Percentiles rank a stretch among this genome's conserved stretches.
Evolutionary conservation across 371 early-diverging fungal species (phyloP).

Genomic region (Parasitella parasitica): DNA sequence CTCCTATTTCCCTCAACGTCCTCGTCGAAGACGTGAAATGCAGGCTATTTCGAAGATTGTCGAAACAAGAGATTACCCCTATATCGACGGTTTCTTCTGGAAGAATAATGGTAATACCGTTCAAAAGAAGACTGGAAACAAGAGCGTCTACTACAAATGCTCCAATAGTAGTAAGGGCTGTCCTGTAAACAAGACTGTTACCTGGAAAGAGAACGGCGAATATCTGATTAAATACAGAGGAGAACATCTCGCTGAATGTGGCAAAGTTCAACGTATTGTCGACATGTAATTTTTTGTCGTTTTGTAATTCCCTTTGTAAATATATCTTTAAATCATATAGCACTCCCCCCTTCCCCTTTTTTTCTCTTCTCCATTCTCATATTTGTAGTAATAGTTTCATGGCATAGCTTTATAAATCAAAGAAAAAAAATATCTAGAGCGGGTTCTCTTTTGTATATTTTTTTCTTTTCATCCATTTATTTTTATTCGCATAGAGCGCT

Average conservation of each 20-base stretch:
- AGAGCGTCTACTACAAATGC: constrained; percentile 59
- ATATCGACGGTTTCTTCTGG: constrained; percentile 54
- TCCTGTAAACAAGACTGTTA: constrained; percentile 68
- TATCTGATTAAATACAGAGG: constrained; percentile 67
- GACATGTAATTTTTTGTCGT: constrained; percentile 36
- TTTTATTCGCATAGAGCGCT: too few relatives aligned
- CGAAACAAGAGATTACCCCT: constrained; percentile 54
- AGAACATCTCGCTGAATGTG: constrained; percentile 60
- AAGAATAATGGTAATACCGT: constrained; percentile 61
- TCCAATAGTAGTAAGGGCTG: constrained; percentile 51
- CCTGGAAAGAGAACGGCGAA: constrained; percentile 60
- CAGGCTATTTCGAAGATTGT: constrained; percentile 60
- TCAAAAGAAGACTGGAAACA: constrained; percentile 57
- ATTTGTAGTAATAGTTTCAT: constrained; percentile 6
- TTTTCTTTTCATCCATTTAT: not conserved
- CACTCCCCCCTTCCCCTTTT: not conserved
- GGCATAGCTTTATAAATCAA: not conserved
- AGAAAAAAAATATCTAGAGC: not conserved
- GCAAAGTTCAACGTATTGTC: constrained; percentile 53
- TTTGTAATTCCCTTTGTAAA: constrained; percentile 3
- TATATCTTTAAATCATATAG: constrained; percentile 1
- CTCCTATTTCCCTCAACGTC: constrained; percentile 17
- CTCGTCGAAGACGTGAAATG: constrained; percentile 54
- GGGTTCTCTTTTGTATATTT: not conserved
- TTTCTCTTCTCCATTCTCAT: not conserved